Evolutionary conservation across 257 asterid species (phyloP).

Genomic region (Solanum chilense): DNA sequence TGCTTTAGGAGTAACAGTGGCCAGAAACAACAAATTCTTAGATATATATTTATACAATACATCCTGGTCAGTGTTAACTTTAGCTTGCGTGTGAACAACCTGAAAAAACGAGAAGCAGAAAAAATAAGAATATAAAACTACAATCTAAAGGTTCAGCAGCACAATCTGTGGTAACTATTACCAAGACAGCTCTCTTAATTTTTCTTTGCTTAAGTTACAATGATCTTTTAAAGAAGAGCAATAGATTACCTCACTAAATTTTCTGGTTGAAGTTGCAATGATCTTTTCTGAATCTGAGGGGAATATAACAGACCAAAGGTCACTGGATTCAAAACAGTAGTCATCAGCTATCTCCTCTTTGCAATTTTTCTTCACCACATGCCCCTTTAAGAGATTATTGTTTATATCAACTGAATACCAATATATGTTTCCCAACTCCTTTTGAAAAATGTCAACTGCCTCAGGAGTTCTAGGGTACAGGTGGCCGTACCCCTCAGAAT

Average conservation of each 20-base stretch:
- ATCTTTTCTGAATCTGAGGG: conserved; percentile 89
- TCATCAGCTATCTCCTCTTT: conserved; percentile 43
- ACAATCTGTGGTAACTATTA: background rate
- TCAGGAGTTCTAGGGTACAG: conserved; percentile 79
- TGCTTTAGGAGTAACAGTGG: conserved; percentile 87
- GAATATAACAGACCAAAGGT: conserved; percentile 77
- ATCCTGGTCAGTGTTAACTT: conserved; percentile 83
- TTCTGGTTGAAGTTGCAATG: conserved; percentile 66
- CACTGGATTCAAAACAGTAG: conserved; percentile 56
- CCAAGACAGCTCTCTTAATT: background rate
- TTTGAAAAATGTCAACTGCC: conserved; percentile 62
- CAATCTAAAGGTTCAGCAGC: conserved; percentile 5
- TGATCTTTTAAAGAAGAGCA: background rate
- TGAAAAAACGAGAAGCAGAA: conserved; percentile 15
- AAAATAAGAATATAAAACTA: background rate
- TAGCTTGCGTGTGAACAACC: conserved; percentile 98
- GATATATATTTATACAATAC: conserved; percentile 90
- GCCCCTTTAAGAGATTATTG: conserved; percentile 64
- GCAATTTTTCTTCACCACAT: conserved; percentile 47
- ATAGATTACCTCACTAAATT: conserved; percentile 59
- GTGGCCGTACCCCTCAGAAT: conserved; percentile 51
- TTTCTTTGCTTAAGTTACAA: background rate
- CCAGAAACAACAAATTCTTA: conserved; percentile 73
- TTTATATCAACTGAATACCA: conserved; percentile 82
- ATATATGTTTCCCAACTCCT: conserved; percentile 59